Conservation (phyloP, 139 green algal species). For the Volvox reticuliferus region DNA sequence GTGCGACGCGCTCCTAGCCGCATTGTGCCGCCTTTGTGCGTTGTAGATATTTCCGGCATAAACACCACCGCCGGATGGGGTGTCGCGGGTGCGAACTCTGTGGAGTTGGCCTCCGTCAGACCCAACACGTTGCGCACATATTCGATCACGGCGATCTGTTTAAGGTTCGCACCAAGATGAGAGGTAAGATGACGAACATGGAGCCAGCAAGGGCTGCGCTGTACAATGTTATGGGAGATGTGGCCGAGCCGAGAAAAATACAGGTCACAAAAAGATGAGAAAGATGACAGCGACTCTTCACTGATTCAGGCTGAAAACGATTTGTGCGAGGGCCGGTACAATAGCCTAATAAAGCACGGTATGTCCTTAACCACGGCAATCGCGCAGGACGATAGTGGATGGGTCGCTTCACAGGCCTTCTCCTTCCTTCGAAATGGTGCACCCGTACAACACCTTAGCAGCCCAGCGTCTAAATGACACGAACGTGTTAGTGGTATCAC, state of each 20-base stretch:
- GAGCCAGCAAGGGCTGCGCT: background rate
- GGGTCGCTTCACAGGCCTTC: too few species aligned
- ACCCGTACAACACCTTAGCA: too few species aligned
- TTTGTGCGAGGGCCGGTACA: background rate
- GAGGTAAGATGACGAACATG: background rate
- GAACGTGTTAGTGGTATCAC: too few species aligned
- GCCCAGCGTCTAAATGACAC: too few species aligned
- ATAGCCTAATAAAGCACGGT: too few species aligned
- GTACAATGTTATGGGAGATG: too few species aligned
- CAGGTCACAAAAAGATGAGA: background rate
- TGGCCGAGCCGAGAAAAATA: background rate
- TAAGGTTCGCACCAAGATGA: background rate
- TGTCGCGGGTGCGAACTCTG: conserved; percentile 91
- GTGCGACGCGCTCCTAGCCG: conserved; percentile 92
- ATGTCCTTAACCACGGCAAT: too few species aligned
- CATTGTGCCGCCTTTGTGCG: conserved; percentile 98
- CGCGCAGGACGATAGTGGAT: too few species aligned
- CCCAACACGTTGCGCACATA: conserved; percentile 95
- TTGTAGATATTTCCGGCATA: conserved; percentile 94
- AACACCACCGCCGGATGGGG: conserved; percentile 93
- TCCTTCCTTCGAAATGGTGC: too few species aligned
- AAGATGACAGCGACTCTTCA: background rate
- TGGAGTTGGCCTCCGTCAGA: conserved; percentile 86
- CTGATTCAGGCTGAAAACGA: background rate
- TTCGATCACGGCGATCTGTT: conserved; percentile 96